Conservation (phyloP, 2,329 filamentous ascomycete genomes). For the Aureobasidium lini region DNA sequence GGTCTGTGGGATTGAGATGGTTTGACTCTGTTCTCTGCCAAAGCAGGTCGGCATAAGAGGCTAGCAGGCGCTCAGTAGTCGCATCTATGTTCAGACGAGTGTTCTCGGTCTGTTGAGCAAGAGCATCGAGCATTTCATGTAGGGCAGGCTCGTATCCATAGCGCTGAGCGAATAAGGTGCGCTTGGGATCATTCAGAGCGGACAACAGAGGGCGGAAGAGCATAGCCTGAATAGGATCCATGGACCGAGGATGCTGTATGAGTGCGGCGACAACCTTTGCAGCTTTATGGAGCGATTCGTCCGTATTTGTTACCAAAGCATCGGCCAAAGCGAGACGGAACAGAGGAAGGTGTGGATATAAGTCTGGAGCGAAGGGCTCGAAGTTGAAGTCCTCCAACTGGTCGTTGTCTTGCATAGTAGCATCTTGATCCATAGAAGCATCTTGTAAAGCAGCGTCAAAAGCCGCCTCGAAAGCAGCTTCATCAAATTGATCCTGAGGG, state of each 20-base stretch:
- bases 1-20: background rate
- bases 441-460: constrained; percentile 44
- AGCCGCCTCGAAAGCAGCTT: constrained; percentile 48
- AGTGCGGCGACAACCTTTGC: constrained; percentile 11
- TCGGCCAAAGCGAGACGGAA: constrained; percentile 14
- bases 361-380: constrained; percentile 6
- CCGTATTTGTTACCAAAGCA: constrained; percentile 11
- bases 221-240: constrained; percentile 11
- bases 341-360: constrained; percentile 16
- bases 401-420: constrained; percentile 11
- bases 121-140: background rate
- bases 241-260: constrained; percentile 5
- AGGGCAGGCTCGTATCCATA: background rate
- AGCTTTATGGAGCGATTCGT: constrained; percentile 15
- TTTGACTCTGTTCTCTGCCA: constrained; percentile 7
- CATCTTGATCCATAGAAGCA: constrained; percentile 17
- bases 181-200: constrained; percentile 4
- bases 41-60: constrained; percentile 9
- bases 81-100: background rate
- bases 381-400: constrained; percentile 12
- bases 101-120: background rate
- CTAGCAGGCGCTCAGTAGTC: constrained; percentile 4
- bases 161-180: background rate
- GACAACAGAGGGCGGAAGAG: constrained; percentile 15
- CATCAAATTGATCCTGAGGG: constrained; percentile 38